Evolutionary conservation across 225 moss, liverwort and hornwort species (phyloP).

Genomic region (Straminergon stramineum): DNA sequence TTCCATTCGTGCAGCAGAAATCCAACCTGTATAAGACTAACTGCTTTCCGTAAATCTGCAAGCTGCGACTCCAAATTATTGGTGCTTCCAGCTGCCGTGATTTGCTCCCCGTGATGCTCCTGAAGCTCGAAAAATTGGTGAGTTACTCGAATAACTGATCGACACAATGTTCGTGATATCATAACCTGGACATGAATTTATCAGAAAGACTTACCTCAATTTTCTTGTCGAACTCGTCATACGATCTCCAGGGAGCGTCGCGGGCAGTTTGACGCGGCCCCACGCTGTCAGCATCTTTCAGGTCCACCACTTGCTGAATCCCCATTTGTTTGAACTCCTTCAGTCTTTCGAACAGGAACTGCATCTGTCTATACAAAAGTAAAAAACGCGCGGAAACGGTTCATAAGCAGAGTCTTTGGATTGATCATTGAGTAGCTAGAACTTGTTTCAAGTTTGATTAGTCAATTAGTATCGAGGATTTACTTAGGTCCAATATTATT

Average conservation of each 20-base stretch:
- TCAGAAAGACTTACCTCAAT: neutral
- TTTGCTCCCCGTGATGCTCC: constrained; percentile 10
- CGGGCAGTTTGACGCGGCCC: neutral
- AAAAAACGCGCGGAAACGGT: neutral
- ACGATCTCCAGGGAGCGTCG: neutral
- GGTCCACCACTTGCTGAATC: neutral
- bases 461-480: neutral
- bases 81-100: constrained; percentile 5
- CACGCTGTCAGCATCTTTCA: neutral
- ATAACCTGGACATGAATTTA: neutral
- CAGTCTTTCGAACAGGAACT: constrained; percentile 25
- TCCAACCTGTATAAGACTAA: constrained; percentile 29
- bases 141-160: neutral
- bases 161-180: neutral
- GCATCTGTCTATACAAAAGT: constrained; percentile 26
- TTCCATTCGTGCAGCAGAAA: neutral
- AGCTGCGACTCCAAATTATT: constrained; percentile 34
- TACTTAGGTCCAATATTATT: neutral
- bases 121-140: neutral
- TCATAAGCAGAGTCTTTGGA: neutral
- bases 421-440: neutral
- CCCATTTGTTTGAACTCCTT: constrained; percentile 24
- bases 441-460: neutral
- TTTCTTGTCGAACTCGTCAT: constrained; percentile 2
- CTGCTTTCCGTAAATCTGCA: constrained; percentile 32